phyloP scores from a whole-genome alignment of 331 rosid genomes.

The Erythrophleum ivorense region DNA sequence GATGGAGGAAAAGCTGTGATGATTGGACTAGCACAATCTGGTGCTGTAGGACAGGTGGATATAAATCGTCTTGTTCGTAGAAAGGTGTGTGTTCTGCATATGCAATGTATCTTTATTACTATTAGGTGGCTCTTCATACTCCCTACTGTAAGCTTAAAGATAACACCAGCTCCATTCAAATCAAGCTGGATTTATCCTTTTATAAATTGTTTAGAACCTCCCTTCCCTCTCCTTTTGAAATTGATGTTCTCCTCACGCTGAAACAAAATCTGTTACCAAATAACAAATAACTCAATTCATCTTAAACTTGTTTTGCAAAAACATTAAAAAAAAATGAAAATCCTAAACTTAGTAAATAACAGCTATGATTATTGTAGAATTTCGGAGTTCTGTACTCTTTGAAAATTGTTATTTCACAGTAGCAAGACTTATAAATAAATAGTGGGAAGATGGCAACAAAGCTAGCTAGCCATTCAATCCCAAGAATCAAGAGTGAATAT shows the following conservation, averaged over 20 bases:
- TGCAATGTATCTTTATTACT: not conserved
- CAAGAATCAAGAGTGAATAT: too few relatives aligned
- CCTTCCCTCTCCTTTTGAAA: not conserved
- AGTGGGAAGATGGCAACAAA: too few relatives aligned
- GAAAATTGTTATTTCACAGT: too few relatives aligned
- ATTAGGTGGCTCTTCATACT: not conserved
- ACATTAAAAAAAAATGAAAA: not conserved
- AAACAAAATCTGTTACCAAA: not conserved
- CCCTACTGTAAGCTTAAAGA: not conserved
- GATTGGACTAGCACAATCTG: slow-evolving; percentile 83
- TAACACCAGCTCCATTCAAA: slow-evolving; percentile 16
- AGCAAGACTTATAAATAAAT: too few relatives aligned
- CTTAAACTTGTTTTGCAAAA: not conserved
- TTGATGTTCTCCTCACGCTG: not conserved
- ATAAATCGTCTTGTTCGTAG: slow-evolving; percentile 92
- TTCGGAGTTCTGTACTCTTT: too few relatives aligned
- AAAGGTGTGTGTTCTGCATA: slow-evolving; percentile 59
- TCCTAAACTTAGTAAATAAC: not conserved
- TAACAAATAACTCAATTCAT: not conserved
- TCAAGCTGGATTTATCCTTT: not conserved
- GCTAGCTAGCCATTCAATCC: too few relatives aligned
- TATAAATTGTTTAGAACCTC: not conserved
- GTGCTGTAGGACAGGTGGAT: slow-evolving; percentile 85
- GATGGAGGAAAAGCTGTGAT: slow-evolving; percentile 98
- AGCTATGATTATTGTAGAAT: not conserved